A percentile compares a stretch with the other conserved stretches of the same genome.
Conservation (phyloP, 306 rosid species). For the Erythrophleum fordii region DNA sequence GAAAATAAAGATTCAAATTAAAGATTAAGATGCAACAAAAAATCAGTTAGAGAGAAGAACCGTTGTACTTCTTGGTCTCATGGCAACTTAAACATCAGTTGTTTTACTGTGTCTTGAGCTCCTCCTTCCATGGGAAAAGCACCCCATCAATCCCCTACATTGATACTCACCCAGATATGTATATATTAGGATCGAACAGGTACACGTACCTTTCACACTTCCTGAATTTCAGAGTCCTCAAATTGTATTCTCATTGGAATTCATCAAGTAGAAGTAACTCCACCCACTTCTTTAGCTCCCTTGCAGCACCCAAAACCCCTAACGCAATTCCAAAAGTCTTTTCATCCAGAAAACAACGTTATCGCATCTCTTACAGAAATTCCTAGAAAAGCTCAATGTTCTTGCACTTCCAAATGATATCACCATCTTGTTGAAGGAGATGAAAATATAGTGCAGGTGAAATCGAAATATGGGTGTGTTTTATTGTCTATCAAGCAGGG, state of each 20-base stretch:
- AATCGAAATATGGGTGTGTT: slow-evolving; percentile 50
- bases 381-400: slow-evolving; percentile 72
- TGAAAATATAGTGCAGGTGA: too few relatives aligned
- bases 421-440: slow-evolving; percentile 67
- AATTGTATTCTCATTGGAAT: slow-evolving; percentile 54
- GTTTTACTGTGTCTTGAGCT: too few relatives aligned
- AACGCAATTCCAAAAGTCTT: slow-evolving; percentile 56
- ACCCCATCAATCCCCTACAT: slow-evolving; percentile 59
- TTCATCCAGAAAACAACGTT: slow-evolving; percentile 47
- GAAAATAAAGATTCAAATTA: too few relatives aligned
- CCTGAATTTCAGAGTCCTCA: slow-evolving; percentile 61
- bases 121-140: too few relatives aligned
- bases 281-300: slow-evolving; percentile 74
- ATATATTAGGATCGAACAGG: too few relatives aligned
- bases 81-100: too few relatives aligned
- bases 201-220: too few relatives aligned
- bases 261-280: slow-evolving; percentile 75
- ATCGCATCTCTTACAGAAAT: slow-evolving; percentile 50
- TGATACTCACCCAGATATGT: too few relatives aligned
- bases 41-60: too few relatives aligned
- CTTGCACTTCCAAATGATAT: slow-evolving; percentile 50
- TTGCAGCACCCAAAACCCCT: slow-evolving; percentile 54
- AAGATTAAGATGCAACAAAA: too few relatives aligned
- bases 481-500: too few relatives aligned
- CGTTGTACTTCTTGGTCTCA: too few relatives aligned